A percentile compares a stretch with the other conserved stretches of the same genome.
Evolutionary conservation across 768 basidiomycete species (phyloP).

Genomic region (Tylopilus vinaceipallidus): DNA sequence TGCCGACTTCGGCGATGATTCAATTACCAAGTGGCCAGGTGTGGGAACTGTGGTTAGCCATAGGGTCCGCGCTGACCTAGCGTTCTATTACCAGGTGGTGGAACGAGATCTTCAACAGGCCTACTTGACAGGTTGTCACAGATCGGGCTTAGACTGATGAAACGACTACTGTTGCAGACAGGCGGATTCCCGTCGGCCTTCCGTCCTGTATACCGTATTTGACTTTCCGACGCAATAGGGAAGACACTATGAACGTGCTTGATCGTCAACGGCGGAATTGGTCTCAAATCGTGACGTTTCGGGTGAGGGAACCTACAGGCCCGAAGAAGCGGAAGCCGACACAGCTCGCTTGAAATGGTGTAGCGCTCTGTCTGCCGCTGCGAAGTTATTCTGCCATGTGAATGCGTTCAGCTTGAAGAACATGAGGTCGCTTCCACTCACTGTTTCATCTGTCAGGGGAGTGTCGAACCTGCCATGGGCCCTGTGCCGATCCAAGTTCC

Average conservation of each 20-base stretch:
- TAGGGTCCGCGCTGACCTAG: slow-evolving; percentile 1
- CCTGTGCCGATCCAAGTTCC: too few relatives aligned
- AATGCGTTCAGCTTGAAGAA: too few relatives aligned
- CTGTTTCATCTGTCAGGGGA: too few relatives aligned
- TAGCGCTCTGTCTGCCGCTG: too few relatives aligned
- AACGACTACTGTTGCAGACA: neutral
- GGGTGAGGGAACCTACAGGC: too few relatives aligned
- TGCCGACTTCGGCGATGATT: slow-evolving; percentile 27
- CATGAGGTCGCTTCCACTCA: too few relatives aligned
- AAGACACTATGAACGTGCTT: neutral
- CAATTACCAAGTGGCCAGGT: slow-evolving; percentile 41
- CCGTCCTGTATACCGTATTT: neutral
- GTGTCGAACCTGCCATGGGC: too few relatives aligned
- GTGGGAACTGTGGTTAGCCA: neutral
- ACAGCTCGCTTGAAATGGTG: too few relatives aligned
- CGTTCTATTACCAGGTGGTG: slow-evolving; percentile 44
- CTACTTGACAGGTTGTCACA: slow-evolving; percentile 36
- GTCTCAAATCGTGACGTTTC: too few relatives aligned
- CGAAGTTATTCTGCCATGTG: too few relatives aligned
- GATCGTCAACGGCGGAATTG: neutral
- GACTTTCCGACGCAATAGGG: neutral
- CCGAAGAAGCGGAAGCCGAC: neutral
- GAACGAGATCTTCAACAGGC: slow-evolving; percentile 43
- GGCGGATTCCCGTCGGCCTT: neutral
- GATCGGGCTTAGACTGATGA: neutral